Evolutionary conservation across 2,329 filamentous ascomycete species (phyloP).

Genomic region (Sclerotinia sclerotiorum): DNA sequence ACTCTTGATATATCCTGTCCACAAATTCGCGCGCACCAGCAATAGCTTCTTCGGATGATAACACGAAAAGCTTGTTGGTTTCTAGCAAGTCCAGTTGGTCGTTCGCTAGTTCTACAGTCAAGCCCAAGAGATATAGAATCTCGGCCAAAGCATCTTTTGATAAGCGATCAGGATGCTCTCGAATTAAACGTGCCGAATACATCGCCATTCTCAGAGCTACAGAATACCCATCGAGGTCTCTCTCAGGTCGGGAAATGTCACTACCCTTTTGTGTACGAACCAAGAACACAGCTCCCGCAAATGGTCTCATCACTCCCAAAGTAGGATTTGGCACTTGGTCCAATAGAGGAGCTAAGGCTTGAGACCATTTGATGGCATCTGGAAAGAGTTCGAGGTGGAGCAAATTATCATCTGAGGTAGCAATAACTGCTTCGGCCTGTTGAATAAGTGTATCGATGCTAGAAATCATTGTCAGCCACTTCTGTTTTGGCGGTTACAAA

Average conservation of each 20-base stretch:
- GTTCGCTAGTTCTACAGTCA: constrained; percentile 52
- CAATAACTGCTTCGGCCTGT: constrained; percentile 47
- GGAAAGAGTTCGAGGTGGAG: constrained; percentile 58
- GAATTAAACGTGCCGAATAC: constrained; percentile 64
- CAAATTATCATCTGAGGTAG: constrained; percentile 40
- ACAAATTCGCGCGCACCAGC: constrained; percentile 25
- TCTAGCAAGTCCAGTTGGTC: constrained; percentile 52
- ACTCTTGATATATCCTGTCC: constrained; percentile 13
- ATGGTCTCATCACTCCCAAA: constrained; percentile 69
- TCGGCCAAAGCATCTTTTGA: constrained; percentile 49
- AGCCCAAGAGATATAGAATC: constrained; percentile 51
- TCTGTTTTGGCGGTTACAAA: background rate
- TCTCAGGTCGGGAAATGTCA: constrained; percentile 37
- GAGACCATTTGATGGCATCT: constrained; percentile 61
- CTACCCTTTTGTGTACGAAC: constrained; percentile 43
- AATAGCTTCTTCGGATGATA: constrained; percentile 43
- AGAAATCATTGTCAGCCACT: constrained; percentile 29
- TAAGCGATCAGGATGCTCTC: constrained; percentile 43
- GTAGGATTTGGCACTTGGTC: constrained; percentile 56
- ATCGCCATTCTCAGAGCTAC: constrained; percentile 72
- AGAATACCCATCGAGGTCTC: constrained; percentile 70
- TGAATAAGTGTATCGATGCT: constrained; percentile 55
- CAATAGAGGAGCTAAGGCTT: constrained; percentile 59
- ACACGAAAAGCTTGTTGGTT: constrained; percentile 49
- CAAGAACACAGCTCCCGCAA: constrained; percentile 70